phyloP scores from a whole-genome alignment of 1,139 yeast genomes.

The Protomyces inundatus region DNA sequence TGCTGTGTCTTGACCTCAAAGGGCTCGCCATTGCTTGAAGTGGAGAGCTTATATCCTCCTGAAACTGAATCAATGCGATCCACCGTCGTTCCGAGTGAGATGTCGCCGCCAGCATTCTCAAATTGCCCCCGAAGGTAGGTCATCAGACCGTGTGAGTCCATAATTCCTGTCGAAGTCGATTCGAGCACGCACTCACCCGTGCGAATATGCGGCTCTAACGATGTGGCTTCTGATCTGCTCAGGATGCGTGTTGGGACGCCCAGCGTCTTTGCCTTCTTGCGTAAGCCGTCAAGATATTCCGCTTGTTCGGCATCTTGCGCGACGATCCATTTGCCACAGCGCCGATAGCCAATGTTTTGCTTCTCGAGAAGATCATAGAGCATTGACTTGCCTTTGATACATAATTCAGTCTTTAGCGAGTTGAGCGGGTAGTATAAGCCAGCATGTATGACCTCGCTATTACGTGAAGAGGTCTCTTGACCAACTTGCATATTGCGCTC shows the following conservation, averaged over 20 bases:
- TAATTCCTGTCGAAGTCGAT: conserved; percentile 82
- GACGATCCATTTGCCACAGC: conserved; percentile 85
- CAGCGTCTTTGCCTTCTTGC: conserved; percentile 46
- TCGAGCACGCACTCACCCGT: conserved; percentile 60
- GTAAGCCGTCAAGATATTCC: conserved; percentile 53
- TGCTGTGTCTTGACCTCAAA: conserved; percentile 48
- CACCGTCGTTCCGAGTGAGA: conserved; percentile 60
- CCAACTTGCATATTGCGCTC: conserved; percentile 67
- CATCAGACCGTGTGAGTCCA: conserved; percentile 73
- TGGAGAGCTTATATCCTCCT: conserved; percentile 23
- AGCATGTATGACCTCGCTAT: conserved; percentile 90
- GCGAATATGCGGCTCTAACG: conserved; percentile 58
- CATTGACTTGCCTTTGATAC: conserved; percentile 66
- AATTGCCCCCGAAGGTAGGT: conserved; percentile 53
- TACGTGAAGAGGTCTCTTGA: conserved; percentile 75
- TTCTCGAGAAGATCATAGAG: conserved; percentile 52
- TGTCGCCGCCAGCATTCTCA: conserved; percentile 55
- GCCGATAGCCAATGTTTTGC: conserved; percentile 51
- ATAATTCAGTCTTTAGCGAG: conserved; percentile 61
- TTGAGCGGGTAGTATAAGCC: conserved; percentile 74
- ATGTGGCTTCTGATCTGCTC: conserved; percentile 44
- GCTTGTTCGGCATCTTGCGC: conserved; percentile 68
- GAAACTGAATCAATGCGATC: conserved; percentile 42
- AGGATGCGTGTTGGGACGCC: conserved; percentile 56
- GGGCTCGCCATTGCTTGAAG: conserved; percentile 7